phyloP scores from a whole-genome alignment of 2,329 filamentous ascomycete species.

The Mycosphaerella arachidis region DNA sequence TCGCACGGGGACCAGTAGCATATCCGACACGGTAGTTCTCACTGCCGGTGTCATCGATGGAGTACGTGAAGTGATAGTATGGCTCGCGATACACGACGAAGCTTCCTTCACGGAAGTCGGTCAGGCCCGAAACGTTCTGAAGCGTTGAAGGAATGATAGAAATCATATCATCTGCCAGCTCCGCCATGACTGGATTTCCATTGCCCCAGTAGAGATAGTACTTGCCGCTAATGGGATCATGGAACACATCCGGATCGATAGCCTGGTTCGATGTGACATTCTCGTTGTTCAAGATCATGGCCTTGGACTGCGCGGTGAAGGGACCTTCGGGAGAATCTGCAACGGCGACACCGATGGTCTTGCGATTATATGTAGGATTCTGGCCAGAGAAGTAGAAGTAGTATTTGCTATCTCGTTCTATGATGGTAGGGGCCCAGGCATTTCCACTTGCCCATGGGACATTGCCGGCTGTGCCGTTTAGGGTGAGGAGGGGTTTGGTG shows the following conservation, averaged over 20 bases:
- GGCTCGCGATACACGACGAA: slow-evolving; percentile 46
- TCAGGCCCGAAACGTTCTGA: slow-evolving; percentile 35
- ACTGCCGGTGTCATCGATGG: slow-evolving; percentile 46
- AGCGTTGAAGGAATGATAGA: slow-evolving; percentile 40
- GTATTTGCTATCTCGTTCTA: slow-evolving; percentile 24
- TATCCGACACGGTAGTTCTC: slow-evolving; percentile 48
- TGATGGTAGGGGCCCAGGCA: slow-evolving; percentile 30
- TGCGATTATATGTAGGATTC: slow-evolving; percentile 27
- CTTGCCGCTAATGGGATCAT: slow-evolving; percentile 23
- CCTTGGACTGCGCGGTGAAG: slow-evolving; percentile 23
- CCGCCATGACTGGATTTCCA: slow-evolving; percentile 39
- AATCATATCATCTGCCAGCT: slow-evolving; percentile 45
- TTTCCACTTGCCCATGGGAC: slow-evolving; percentile 38
- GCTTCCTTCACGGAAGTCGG: slow-evolving; percentile 41
- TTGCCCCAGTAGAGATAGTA: slow-evolving; percentile 37
- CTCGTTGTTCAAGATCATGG: slow-evolving; percentile 29
- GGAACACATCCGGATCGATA: slow-evolving; percentile 27
- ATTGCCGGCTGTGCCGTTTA: slow-evolving; percentile 45
- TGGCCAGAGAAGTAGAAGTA: slow-evolving; percentile 33
- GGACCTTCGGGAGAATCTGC: slow-evolving; percentile 25
- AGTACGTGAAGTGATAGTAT: slow-evolving; percentile 48
- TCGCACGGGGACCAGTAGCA: slow-evolving; percentile 37
- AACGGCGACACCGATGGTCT: slow-evolving; percentile 29
- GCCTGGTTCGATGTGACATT: slow-evolving; percentile 24
- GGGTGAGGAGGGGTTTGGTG: slow-evolving; percentile 41